These are phyloP conservation scores for Yarrowia sp. DNA, from an alignment of 805 yeast species.

Conservation along the genomic window DNA sequence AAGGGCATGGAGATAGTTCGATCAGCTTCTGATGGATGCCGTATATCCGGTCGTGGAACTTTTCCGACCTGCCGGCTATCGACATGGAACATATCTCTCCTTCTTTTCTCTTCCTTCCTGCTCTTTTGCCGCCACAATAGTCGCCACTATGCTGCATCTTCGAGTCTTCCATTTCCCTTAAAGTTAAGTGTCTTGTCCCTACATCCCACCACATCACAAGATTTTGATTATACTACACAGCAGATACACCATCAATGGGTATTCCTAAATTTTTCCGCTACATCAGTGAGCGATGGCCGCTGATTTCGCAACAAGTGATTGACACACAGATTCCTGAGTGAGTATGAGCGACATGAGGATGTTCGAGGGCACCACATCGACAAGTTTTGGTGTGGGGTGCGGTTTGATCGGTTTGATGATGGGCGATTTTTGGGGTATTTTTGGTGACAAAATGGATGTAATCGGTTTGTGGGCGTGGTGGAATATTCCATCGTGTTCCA, in stretches of 20 bases:
- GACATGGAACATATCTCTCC: neutral
- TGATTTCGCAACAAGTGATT: constrained; percentile 84
- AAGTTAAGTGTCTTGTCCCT: constrained; percentile 40
- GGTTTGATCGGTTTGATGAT: too few species aligned
- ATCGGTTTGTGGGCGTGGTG: too few species aligned
- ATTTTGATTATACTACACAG: constrained; percentile 18
- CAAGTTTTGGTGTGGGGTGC: neutral
- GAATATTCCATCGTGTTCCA: too few species aligned
- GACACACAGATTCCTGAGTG: constrained; percentile 82
- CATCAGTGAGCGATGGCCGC: constrained; percentile 99
- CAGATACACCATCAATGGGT: constrained; percentile 58
- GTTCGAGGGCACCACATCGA: neutral
- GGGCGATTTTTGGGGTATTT: too few species aligned
- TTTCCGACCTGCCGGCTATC: constrained; percentile 3
- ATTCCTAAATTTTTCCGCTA: constrained; percentile 96
- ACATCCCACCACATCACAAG: constrained; percentile 32
- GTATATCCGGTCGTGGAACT: neutral
- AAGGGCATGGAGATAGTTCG: neutral
- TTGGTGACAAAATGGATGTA: too few species aligned
- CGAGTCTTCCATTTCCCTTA: constrained; percentile 43
- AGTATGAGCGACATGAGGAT: constrained; percentile 38
- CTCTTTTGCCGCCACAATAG: neutral
- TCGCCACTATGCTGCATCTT: constrained; percentile 4
- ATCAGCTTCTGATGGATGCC: neutral
- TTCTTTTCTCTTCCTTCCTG: constrained; percentile 7